These are phyloP conservation scores for Neonectria magnoliae DNA, from an alignment of 2,329 filamentous ascomycete genomes.

Conservation along the genomic window DNA sequence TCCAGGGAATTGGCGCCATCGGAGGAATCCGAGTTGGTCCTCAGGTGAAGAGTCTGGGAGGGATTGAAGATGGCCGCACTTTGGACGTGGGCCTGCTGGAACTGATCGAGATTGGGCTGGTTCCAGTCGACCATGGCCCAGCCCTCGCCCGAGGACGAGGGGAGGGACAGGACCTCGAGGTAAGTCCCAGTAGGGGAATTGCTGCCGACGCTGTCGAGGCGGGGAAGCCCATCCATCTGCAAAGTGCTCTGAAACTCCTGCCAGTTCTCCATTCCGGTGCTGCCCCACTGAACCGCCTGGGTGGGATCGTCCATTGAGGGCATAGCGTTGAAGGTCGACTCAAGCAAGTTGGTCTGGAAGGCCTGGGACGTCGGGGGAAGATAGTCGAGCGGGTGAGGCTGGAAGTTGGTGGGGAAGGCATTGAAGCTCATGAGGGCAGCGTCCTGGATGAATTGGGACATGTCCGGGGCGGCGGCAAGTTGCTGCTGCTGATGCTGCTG, in stretches of 20 bases:
- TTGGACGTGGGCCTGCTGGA: slow-evolving; percentile 59
- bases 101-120: slow-evolving; percentile 73
- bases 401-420: slow-evolving; percentile 62
- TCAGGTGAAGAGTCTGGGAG: slow-evolving; percentile 86
- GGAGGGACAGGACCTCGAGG: slow-evolving; percentile 85
- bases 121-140: slow-evolving; percentile 86
- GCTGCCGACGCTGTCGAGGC: slow-evolving; percentile 56
- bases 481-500: slow-evolving; percentile 48
- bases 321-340: slow-evolving; percentile 69
- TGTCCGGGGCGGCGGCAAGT: slow-evolving; percentile 56
- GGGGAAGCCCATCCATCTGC: slow-evolving; percentile 62
- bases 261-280: slow-evolving; percentile 75
- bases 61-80: slow-evolving; percentile 87
- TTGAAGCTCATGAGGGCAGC: slow-evolving; percentile 66
- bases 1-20: slow-evolving; percentile 74
- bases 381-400: slow-evolving; percentile 68
- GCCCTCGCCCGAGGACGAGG: slow-evolving; percentile 83
- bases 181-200: slow-evolving; percentile 65
- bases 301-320: slow-evolving; percentile 65
- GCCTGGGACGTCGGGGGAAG: slow-evolving; percentile 70
- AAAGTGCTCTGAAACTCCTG: slow-evolving; percentile 76
- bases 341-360: slow-evolving; percentile 71
- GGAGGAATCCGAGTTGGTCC: slow-evolving; percentile 87
- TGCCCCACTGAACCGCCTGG: slow-evolving; percentile 68
- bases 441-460: slow-evolving; percentile 67